These are phyloP conservation scores for Zalerion maritima DNA, from an alignment of 495 filamentous ascomycete genomes.

Conservation along the genomic window DNA sequence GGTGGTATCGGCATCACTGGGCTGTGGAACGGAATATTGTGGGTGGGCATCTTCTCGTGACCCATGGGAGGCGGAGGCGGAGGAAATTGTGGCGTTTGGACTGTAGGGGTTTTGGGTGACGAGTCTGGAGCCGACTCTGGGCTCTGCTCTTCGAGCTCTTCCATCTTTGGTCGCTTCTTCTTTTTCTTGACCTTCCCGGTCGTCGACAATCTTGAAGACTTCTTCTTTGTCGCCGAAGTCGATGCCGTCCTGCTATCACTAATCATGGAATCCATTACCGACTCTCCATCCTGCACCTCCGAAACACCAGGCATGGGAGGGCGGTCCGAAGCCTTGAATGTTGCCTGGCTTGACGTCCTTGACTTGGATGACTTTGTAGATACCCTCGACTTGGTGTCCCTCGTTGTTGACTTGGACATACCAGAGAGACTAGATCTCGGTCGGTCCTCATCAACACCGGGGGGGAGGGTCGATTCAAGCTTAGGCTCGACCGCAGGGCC, in stretches of 20 bases:
- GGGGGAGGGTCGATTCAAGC: too few relatives aligned
- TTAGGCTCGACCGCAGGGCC: slow-evolving; percentile 16
- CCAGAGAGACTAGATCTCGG: slow-evolving; percentile 24
- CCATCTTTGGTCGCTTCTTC: slow-evolving; percentile 28
- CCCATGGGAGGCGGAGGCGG: slow-evolving; percentile 15
- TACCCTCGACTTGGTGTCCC: slow-evolving; percentile 28
- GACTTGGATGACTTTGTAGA: slow-evolving; percentile 34
- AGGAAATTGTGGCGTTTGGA: slow-evolving; percentile 33
- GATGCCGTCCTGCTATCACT: slow-evolving; percentile 12
- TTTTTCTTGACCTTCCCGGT: too few relatives aligned
- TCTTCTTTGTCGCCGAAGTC: slow-evolving; percentile 3
- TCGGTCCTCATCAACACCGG: slow-evolving; percentile 14
- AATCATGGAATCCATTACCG: slow-evolving; percentile 39
- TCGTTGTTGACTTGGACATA: slow-evolving; percentile 27
- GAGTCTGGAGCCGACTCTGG: slow-evolving; percentile 36
- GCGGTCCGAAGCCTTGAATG: slow-evolving; percentile 10
- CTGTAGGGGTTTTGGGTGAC: slow-evolving; percentile 42
- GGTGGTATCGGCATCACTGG: slow-evolving; percentile 15
- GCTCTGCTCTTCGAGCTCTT: slow-evolving; percentile 26
- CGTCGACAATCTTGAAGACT: too few relatives aligned
- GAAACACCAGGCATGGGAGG: slow-evolving; percentile 5
- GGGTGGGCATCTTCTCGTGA: slow-evolving; percentile 3
- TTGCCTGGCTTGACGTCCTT: slow-evolving; percentile 29
- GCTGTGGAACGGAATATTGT: slow-evolving; percentile 22
- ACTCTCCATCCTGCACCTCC: slow-evolving; percentile 13